Base-by-base conservation (phyloP, 495 filamentous ascomycete species). In the Aspergillus campestris region DNA sequence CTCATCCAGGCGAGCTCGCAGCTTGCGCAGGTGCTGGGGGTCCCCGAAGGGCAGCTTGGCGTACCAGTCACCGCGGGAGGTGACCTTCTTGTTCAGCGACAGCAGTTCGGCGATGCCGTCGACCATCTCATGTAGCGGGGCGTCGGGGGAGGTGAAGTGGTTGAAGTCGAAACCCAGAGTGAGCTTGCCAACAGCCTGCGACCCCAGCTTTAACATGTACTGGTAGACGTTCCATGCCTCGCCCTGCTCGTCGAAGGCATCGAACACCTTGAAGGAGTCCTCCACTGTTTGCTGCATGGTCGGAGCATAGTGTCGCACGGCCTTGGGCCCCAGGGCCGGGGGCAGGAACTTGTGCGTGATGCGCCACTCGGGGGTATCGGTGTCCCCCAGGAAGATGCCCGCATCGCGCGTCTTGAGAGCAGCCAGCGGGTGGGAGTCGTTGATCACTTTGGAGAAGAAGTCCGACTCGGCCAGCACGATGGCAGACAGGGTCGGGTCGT, bases 121-220 rank as follows among this genome's bases (percentile, higher is more conserved):
- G 3, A 74, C 62, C 50, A 77, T 60, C 31, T 63, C 56, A 45
- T 73, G 69, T 0, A 67, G 34, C 0, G 61, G 66, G 4, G 72
- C 47, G 46, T 78, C 68, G 8, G 62, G 42, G 1, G 55, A 32
- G 5, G 50, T 51, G 50, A 81, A 80, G 42, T 81, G 77, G 30
- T 71, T 34, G 15, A 78, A 69, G 55, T 80, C 74, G 46, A 69
- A 44, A 2, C 70, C 72, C 0, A 81, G 62, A 0, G 65, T 65
- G 5, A 82, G 48, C 52, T 75, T 75, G n/a, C 72, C 69, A 9
- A 80, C 70, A 4, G 70, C 63, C 38, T 77, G 73, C 0, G 73
- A 70, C 5, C 61, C 75, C 0, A 82, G 64, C 58, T 82, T 81
- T 11, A 80, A 49, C 74, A 79, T 81, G 40, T 74, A 80, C 32